These are phyloP conservation scores for Asclepias syriaca DNA, from an alignment of 257 asterid genomes.

Conservation along the genomic window DNA sequence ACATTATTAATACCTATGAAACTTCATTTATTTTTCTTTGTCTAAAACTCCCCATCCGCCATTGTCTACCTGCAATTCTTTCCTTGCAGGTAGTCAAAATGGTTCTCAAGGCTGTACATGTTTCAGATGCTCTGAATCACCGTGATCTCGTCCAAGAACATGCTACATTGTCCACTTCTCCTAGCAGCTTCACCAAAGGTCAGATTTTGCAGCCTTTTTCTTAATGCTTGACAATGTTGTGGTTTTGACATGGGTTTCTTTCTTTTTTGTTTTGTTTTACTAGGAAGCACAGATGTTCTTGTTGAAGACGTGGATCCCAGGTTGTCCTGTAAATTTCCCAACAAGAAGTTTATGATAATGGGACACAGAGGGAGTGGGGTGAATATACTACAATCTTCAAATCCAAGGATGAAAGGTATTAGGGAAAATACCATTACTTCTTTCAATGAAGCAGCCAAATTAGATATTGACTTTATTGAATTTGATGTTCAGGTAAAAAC, in stretches of 20 bases:
- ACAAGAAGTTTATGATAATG: conserved; percentile 61
- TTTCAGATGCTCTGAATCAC: conserved; percentile 64
- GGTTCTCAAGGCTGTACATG: conserved; percentile 88
- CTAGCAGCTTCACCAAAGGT: conserved; percentile 52
- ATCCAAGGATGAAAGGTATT: conserved; percentile 62
- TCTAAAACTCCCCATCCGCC: neutral
- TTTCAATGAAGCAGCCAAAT: conserved; percentile 64
- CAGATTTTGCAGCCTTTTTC: neutral
- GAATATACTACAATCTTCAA: conserved; percentile 75
- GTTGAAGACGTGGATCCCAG: neutral
- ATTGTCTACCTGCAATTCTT: neutral
- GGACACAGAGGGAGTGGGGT: conserved; percentile 95
- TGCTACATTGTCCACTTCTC: conserved; percentile 38
- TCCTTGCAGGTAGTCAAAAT: conserved; percentile 16
- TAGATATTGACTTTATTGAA: conserved; percentile 69
- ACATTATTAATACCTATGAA: neutral
- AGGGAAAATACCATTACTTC: conserved; percentile 82
- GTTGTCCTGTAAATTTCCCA: conserved; percentile 1
- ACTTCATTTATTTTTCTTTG: too few species aligned
- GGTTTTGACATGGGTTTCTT: neutral
- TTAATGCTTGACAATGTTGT: neutral
- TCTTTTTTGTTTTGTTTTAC: neutral
- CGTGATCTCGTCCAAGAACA: conserved; percentile 66
- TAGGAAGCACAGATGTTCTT: conserved; percentile 35
- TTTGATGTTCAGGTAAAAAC: conserved; percentile 85